Evolutionary conservation across 2,329 filamentous ascomycete genomes (phyloP).

Genomic region (Aspergillus ustus): DNA sequence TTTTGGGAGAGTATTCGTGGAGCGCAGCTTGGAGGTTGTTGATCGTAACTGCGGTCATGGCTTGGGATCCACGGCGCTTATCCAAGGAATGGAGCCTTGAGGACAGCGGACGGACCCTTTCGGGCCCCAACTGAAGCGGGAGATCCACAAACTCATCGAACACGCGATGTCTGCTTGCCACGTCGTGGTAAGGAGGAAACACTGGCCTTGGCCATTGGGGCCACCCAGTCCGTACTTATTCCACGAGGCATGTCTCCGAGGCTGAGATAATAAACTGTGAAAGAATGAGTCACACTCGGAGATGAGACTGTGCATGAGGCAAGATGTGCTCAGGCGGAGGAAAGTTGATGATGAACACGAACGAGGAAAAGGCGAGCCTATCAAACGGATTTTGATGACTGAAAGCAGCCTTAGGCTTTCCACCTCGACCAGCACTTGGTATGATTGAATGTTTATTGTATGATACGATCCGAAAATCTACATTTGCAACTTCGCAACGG

Average conservation of each 20-base stretch:
- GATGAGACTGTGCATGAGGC: neutral
- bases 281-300: conserved; percentile 10
- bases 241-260: neutral
- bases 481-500: neutral
- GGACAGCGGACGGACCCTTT: conserved; percentile 3
- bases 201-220: conserved; percentile 20
- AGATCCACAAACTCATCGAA: conserved; percentile 25
- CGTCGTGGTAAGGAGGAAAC: conserved; percentile 24
- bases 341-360: conserved; percentile 1
- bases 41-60: neutral
- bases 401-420: conserved; percentile 12
- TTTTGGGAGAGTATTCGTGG: conserved; percentile 3
- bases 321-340: neutral
- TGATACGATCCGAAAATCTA: neutral
- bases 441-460: neutral
- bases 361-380: neutral
- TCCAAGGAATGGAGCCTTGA: neutral
- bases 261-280: neutral
- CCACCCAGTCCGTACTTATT: conserved; percentile 18
- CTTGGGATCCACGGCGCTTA: neutral
- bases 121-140: conserved; percentile 25
- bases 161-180: conserved; percentile 28
- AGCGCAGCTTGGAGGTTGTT: conserved; percentile 5
- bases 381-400: neutral
- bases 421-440: neutral